These are phyloP conservation scores for Lactarius evosmus DNA, from an alignment of 768 basidiomycete species.

Conservation along the genomic window DNA sequence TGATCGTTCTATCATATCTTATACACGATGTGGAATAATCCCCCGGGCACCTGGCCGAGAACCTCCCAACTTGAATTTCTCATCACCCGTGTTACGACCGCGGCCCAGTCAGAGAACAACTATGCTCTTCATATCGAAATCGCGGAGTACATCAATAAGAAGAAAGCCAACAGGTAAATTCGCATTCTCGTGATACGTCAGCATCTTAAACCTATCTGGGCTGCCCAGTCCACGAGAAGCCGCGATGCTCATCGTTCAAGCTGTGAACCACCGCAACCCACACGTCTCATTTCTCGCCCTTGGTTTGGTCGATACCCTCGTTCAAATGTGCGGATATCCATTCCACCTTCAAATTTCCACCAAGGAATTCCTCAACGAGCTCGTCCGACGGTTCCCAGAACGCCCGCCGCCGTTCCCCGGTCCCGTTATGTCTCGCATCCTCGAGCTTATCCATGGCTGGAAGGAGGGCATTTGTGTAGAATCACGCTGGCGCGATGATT, in stretches of 20 bases:
- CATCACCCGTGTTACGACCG: constrained; percentile 82
- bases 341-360: constrained; percentile 96
- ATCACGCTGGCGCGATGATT: constrained; percentile 92
- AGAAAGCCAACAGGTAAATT: constrained; percentile 93
- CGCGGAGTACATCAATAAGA: constrained; percentile 87
- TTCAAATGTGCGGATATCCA: constrained; percentile 94
- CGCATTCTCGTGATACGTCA: neutral
- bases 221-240: constrained; percentile 80
- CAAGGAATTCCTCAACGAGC: constrained; percentile 97
- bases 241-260: constrained; percentile 75
- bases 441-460: constrained; percentile 92
- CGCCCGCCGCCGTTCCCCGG: constrained; percentile 93
- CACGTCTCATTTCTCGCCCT: constrained; percentile 87
- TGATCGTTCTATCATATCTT: neutral
- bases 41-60: constrained; percentile 42
- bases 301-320: constrained; percentile 83
- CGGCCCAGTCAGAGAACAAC: constrained; percentile 83
- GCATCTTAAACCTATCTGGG: neutral
- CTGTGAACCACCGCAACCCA: constrained; percentile 90
- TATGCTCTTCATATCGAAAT: constrained; percentile 90
- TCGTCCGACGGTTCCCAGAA: constrained; percentile 96
- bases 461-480: constrained; percentile 88
- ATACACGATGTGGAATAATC: constrained; percentile 26
- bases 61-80: constrained; percentile 66
- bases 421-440: constrained; percentile 89